Conservation (phyloP, 148 eudicot genomes). For the Rhododendron kiyosumense region DNA sequence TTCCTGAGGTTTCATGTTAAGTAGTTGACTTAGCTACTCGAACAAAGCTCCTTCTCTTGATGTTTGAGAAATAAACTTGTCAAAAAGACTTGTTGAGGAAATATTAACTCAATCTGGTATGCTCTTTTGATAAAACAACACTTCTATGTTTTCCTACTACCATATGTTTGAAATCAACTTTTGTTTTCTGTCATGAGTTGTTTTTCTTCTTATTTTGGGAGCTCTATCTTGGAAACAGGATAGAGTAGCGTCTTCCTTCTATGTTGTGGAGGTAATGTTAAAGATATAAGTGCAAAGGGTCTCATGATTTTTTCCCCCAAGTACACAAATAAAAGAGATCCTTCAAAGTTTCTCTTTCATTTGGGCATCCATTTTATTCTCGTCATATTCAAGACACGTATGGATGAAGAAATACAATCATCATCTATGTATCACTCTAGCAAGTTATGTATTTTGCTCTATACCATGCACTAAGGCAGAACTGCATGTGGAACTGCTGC, state of each 20-base stretch:
- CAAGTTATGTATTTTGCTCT: not conserved
- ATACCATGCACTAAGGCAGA: not conserved
- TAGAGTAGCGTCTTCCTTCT: not conserved
- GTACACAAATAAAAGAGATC: not conserved
- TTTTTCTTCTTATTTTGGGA: not conserved
- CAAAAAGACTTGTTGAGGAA: not conserved
- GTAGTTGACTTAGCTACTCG: not conserved
- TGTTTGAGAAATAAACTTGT: not conserved
- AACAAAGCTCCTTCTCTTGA: not conserved
- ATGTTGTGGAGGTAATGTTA: not conserved
- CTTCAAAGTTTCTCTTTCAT: not conserved
- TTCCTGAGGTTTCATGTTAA: not conserved
- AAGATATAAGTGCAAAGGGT: not conserved
- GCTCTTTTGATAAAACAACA: not conserved
- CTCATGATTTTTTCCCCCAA: not conserved
- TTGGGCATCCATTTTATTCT: not conserved
- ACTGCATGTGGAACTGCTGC: not conserved
- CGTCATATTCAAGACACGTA: not conserved
- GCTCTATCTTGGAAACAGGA: not conserved
- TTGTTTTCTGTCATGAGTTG: not conserved
- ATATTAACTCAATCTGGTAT: not conserved
- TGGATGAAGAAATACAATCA: not conserved
- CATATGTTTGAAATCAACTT: not conserved
- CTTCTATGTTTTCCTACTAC: not conserved
- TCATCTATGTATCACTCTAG: too few species aligned